Conservation (phyloP, 2,329 filamentous ascomycete genomes). For the Grosmannia clavigera region DNA sequence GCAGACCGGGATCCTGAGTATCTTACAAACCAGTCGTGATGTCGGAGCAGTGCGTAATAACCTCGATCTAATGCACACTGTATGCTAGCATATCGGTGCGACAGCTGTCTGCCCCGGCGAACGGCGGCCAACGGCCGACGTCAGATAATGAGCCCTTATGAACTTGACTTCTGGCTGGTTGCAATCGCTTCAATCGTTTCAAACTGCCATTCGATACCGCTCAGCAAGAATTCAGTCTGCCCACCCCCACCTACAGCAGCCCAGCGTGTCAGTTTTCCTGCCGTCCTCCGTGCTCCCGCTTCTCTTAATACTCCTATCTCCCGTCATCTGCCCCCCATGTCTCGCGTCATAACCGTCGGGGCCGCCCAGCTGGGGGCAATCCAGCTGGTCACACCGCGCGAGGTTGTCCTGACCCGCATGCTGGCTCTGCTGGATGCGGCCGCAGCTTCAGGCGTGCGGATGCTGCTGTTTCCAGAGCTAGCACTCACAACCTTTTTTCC, state of each 20-base stretch:
- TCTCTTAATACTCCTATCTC: neutral
- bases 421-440: conserved; percentile 35
- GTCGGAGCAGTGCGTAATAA: no score
- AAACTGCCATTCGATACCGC: no score
- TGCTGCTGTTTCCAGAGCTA: conserved; percentile 40
- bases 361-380: conserved; percentile 40
- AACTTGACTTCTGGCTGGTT: no score
- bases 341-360: conserved; percentile 22
- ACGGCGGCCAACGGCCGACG: no score
- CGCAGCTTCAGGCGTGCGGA: conserved; percentile 26
- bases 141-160: no score
- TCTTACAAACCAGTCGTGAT: no score
- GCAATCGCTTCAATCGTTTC: no score
- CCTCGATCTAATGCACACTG: no score
- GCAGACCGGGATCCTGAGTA: no score
- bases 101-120: no score
- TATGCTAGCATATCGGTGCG: no score
- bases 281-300: neutral
- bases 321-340: neutral
- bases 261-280: neutral
- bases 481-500: conserved; percentile 45
- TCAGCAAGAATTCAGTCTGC: no score
- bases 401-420: conserved; percentile 32
- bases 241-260: neutral
- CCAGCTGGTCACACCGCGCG: conserved; percentile 20